Base-by-base conservation (phyloP, 1,139 yeast species). In the Debaryomyces singareniensis region DNA sequence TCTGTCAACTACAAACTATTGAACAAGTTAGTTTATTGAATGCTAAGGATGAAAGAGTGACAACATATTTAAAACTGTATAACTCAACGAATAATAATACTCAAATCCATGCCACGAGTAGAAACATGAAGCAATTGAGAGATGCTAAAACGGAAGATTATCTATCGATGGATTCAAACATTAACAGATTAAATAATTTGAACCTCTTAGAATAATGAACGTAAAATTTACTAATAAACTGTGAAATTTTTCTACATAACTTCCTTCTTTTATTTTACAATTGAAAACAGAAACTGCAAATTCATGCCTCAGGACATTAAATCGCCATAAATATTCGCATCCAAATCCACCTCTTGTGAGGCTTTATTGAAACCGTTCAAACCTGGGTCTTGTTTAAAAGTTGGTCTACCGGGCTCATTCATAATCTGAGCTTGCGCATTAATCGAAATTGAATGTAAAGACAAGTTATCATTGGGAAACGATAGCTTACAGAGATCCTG, bases 11-110 rank as follows among this genome's bases (percentile, higher is more conserved):
- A 14, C 89, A 84, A 47, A 60, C 71, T 13, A 71, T 63, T 38
- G 91, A 83, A 43, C 77, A 73, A 36, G 60, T 54, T 18, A 60
- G 78, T 1, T 54, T 82, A 5, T 51, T 76, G 14, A 58, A 70
- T 3, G 70, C 78, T 9, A 69, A 71, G 12, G 94, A 84, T 48
- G 94, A 83, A 47, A 68, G 82, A 14, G 57, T 84, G 13, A 56
- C 80, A 6, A 47, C 77, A 2, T 83, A 80, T 42, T 54, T 84
- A 20, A 68, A 72, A 29, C 87, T 83, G 43, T 85, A 78, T 37
- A 59, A 58, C 35, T 82, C 75, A 34, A 57, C 55, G 28, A 15
- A 28, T n/a, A 11, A 29, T 10, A 29, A 30, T 15, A 29, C 27
- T 20, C 23, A 35, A 5, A 35, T 47, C n/a, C 35, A 51, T 13